Evolutionary conservation across 345 rosid species (phyloP), one percentile per base, ranked within the genome.

Genomic region (Geranium brycei): DNA sequence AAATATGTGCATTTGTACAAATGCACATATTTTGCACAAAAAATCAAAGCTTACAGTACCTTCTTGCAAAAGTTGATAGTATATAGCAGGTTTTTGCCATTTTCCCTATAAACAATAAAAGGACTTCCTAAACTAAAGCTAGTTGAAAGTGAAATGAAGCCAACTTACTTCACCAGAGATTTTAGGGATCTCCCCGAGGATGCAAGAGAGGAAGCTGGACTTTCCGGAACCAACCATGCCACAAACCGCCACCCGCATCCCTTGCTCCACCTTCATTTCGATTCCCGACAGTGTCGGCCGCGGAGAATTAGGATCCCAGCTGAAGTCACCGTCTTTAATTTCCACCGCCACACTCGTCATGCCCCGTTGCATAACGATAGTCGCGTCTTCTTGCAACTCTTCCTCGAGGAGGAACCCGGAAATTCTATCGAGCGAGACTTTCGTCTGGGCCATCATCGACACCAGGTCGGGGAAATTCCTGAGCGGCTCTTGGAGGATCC

Each of bases 381-480:
- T 87, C 51, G 99, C 99, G 78, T 91, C 99, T 74, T 81, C 99
- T 70, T 81, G 97, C 66, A 95, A 83, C 66, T 91, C 96, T 77
- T 95, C 99, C 69, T 95, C 99, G 77, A 65, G 91, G 71, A 95
- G 83, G 89, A 91, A 95, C 64, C 95, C 95, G 58, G 99, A 87
- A 71, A 95, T 84, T 77, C 99, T 80, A 81, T 95, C 99, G 65
- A 95, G 97, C 66, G 99, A 95, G 51, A 95, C 97, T 77, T 91
- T 95, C 40, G 97, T 95, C 79, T 95, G 99, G 23, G 99, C 97
- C 95, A 91, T 95, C 99, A 95, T 95, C 38, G 99, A 95, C 28
- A 95, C 96, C 73, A 95, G 72, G 70, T 95, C 99, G 47, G 99
- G 99, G 75, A 91, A 95, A 81, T 91, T 95, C 80, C 99, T 84